Evolutionary conservation across 139 green algal species (phyloP), one percentile per base, ranked within the genome.

Genomic region (Coelastrella sp.): DNA sequence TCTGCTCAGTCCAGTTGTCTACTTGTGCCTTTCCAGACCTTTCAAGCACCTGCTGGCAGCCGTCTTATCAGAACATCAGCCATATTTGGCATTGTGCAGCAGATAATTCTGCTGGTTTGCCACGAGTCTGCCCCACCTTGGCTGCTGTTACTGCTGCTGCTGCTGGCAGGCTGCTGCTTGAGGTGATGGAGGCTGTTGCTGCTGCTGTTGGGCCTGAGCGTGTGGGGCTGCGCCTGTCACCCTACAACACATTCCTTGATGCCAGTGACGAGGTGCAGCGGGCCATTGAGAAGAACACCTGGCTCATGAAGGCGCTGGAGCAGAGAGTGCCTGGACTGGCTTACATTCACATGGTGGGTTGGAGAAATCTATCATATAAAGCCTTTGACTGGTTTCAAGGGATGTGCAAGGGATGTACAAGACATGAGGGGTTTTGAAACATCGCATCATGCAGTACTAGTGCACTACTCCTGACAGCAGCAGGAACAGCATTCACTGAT

Each of bases 271-370:
- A 11, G 15, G 85, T 95, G 57, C 68, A 78, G 70, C 27, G 61
- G 17, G 66, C 84, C 12, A 85, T 90, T 81, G 92, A 65, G 93
- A 95, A 27, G 66, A 89, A 90, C 35, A 76, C 66, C 7, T 97
- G 96, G 87, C 93, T 98, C 65, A 78, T 96, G 75, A 92, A 97
- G 90, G 84, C 96, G 90, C 91, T 98, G 19, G 95, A 96, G 82
- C 91, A 92, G 84, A 86, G 90, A 59, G 89, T 91, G 81, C 84
- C 84, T 59, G 84, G 84, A 6, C 88, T 97, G 85, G 90, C 95
- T 0, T 98, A 98, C 88, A 60, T 97, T 7, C 96, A 98, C 94
- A 92, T 96, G 63, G 91, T 98, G 1, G 9, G 87, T 8, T 9
- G 72, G 6, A 49, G 35, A 49, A 49, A 49, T 3, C 35, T 5